Conservation (phyloP, 805 yeast species). For the Sporopachydermia lactativora region DNA sequence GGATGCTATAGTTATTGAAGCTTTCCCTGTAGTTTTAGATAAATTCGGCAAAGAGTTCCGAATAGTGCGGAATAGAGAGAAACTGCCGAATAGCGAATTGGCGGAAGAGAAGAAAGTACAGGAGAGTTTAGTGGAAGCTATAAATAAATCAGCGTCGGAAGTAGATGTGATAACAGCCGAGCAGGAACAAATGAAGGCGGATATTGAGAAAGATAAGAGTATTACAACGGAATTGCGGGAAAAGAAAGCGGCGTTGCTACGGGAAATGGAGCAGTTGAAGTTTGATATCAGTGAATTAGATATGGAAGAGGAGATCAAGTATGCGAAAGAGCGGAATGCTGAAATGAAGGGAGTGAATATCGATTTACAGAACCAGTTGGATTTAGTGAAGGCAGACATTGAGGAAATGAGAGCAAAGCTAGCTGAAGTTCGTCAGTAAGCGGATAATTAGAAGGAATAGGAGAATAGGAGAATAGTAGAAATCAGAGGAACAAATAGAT, state of each 20-base stretch:
- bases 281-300: background rate
- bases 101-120: background rate
- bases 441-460: too few species aligned
- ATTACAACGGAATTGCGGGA: background rate
- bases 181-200: background rate
- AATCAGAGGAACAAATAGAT: too few species aligned
- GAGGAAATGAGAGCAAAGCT: background rate
- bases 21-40: background rate
- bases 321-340: background rate
- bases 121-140: background rate
- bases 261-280: background rate
- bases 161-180: background rate
- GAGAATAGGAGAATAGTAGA: too few species aligned
- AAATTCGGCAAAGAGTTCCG: background rate
- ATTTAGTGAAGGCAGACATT: background rate
- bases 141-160: background rate
- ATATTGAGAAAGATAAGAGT: background rate
- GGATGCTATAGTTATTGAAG: background rate
- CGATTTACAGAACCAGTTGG: background rate
- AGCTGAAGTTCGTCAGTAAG: background rate
- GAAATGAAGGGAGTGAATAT: background rate
- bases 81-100: background rate
- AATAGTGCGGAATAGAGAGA: background rate
- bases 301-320: conserved; percentile 1
- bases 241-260: background rate